Conservation (phyloP, 495 filamentous ascomycete genomes). For the Aspergillus saccharolyticus region DNA sequence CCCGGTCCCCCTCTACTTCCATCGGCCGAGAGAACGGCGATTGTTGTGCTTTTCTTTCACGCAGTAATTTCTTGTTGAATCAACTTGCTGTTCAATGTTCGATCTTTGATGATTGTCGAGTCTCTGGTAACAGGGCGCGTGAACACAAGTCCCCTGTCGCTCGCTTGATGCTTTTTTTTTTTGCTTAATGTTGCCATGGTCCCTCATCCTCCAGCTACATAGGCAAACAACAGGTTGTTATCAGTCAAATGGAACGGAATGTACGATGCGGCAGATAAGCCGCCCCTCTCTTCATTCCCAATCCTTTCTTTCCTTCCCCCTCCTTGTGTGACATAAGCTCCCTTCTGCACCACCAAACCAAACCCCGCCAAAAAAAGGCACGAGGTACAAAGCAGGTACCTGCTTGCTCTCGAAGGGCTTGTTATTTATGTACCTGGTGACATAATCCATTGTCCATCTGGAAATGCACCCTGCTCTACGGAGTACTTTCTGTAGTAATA, state of each 20-base stretch:
- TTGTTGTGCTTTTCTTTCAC: background rate
- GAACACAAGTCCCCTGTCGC: too few species aligned
- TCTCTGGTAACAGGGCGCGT: too few species aligned
- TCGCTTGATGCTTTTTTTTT: background rate
- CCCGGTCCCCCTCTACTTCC: too few species aligned
- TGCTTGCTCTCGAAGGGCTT: background rate
- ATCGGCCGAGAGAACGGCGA: background rate
- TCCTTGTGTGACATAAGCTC: background rate
- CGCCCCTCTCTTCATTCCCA: background rate
- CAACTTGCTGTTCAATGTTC: too few species aligned
- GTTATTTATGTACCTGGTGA: slow-evolving; percentile 1
- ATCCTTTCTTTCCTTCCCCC: background rate
- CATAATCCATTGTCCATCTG: background rate
- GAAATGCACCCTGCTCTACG: too few species aligned
- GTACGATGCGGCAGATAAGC: background rate
- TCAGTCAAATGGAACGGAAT: too few species aligned
- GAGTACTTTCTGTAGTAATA: too few species aligned
- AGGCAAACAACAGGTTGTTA: too few species aligned
- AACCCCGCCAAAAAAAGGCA: background rate
- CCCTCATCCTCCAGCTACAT: too few species aligned
- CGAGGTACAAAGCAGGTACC: slow-evolving; percentile 6
- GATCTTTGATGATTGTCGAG: too few species aligned
- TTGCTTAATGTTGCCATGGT: too few species aligned
- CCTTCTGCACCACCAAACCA: too few species aligned
- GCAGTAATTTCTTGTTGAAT: background rate